Base-by-base conservation (phyloP, 2,329 filamentous ascomycete species). In the Arthrobotrys megalospora region DNA sequence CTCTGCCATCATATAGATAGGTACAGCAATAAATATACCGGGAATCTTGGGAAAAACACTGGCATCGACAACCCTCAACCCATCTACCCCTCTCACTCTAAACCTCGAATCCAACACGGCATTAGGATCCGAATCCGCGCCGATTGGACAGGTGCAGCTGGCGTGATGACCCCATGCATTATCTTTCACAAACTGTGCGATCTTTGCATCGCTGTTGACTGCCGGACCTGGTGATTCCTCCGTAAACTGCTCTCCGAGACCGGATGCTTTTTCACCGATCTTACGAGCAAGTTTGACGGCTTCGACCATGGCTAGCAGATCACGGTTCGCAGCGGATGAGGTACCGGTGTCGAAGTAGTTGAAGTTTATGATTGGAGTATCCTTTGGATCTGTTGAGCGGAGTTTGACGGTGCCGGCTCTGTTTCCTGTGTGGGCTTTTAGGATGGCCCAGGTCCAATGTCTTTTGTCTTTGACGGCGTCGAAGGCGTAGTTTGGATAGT, bases 371-470 rank as follows among this genome's bases (percentile, higher is more conserved):
- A 87, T 83, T 0, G 91, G 91, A 2, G 86, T 85, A 67, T 92
- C 90, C 0, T 88, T 87, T 0, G 91, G 91, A 81, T 93, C 88
- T 0, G 87, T 84, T 0, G 89, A 90, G 14, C 85, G 85, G 4
- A 93, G 87, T 2, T 83, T 87, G 3, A 93, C 90, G 0, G 86
- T 88, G 7, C 91, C 91, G 5, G 87, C 88, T 0, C 8, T 72
- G 45, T 92, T 92, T 65, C 88, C 87, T 0, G 90, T 87, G 81
- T 91, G 90, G 0, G 88, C 87, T 83, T 91, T 91, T 66, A 93
- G 85, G 2, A 88, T 86, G 10, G 84, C 84, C 86, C 86, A 88
- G 11, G 85, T 84, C 84, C 85, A 87, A 77, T 86, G 85, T 41
- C 85, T 85, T 1, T 84, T 84, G 58, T 84, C 86, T 0, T 83